Conservation (phyloP, 306 rosid genomes). For the Acacia acuminata region DNA sequence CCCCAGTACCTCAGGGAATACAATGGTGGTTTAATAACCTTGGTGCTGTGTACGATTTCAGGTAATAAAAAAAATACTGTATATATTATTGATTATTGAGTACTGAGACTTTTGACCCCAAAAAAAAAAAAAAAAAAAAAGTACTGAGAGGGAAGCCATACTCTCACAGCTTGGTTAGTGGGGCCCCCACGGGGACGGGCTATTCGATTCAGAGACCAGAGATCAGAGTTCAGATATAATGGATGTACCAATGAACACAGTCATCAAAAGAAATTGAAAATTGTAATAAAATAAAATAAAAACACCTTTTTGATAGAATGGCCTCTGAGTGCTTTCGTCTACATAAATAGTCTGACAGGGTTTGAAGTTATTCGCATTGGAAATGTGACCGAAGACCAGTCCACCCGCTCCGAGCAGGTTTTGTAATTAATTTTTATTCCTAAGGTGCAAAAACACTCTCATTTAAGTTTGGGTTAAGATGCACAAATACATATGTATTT, state of each 20-base stretch:
- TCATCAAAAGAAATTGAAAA: background rate
- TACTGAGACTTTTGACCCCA: background rate
- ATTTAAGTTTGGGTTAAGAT: no score
- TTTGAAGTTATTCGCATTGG: conserved; percentile 42
- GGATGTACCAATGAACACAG: background rate
- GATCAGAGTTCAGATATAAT: background rate
- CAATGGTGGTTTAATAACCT: no score
- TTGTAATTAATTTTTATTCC: background rate
- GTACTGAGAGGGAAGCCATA: background rate
- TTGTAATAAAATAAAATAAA: no score
- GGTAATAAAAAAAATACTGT: no score
- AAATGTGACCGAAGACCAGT: conserved; percentile 55
- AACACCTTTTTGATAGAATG: background rate
- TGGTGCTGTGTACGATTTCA: no score
- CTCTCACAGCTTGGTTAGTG: background rate
- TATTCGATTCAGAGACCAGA: background rate
- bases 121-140: no score
- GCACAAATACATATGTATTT: no score
- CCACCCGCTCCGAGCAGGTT: conserved; percentile 14
- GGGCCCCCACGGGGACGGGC: background rate
- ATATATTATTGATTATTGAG: background rate
- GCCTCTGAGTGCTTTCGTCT: conserved; percentile 20
- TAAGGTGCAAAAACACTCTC: no score
- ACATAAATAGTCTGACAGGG: conserved; percentile 33
- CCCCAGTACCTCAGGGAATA: no score